These are phyloP conservation scores for Davidsoniella eucalypti DNA, from an alignment of 2,329 filamentous ascomycete species.

Conservation along the genomic window DNA sequence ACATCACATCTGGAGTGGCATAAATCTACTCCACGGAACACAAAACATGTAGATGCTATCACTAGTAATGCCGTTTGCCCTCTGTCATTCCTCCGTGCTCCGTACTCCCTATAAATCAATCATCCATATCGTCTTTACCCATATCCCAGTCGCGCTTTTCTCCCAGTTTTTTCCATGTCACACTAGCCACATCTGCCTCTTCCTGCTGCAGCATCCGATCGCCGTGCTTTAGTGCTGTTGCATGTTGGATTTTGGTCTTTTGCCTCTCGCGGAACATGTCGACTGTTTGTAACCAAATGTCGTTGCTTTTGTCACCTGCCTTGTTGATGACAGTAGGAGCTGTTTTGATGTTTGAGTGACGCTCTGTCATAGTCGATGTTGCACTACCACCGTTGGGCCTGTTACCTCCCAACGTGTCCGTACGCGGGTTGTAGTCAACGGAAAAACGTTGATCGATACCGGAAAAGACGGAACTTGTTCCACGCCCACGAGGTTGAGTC, in stretches of 20 bases:
- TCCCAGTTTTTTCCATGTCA: slow-evolving; percentile 55
- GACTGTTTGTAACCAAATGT: slow-evolving; percentile 65
- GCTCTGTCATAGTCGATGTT: background rate
- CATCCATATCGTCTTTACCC: slow-evolving; percentile 26
- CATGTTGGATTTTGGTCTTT: slow-evolving; percentile 25
- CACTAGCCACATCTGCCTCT: slow-evolving; percentile 37
- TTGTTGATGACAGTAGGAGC: no score
- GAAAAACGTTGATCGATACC: slow-evolving; percentile 73
- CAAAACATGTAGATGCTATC: background rate
- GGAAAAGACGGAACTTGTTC: slow-evolving; percentile 41
- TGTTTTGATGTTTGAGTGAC: no score
- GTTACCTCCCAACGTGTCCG: slow-evolving; percentile 23
- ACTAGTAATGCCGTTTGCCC: no score
- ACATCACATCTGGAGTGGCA: background rate
- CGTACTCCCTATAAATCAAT: background rate
- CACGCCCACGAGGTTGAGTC: slow-evolving; percentile 48
- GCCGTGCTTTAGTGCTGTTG: no score
- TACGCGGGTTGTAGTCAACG: slow-evolving; percentile 39
- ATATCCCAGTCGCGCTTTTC: slow-evolving; percentile 47
- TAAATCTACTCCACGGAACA: background rate
- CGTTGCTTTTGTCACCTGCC: slow-evolving; percentile 22
- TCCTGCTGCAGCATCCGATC: slow-evolving; percentile 18
- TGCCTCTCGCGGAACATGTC: slow-evolving; percentile 68
- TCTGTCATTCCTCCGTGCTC: background rate
- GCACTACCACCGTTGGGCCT: background rate